These are phyloP conservation scores for Penicillium expansum DNA, from an alignment of 2,329 filamentous ascomycete species.

Conservation along the genomic window DNA sequence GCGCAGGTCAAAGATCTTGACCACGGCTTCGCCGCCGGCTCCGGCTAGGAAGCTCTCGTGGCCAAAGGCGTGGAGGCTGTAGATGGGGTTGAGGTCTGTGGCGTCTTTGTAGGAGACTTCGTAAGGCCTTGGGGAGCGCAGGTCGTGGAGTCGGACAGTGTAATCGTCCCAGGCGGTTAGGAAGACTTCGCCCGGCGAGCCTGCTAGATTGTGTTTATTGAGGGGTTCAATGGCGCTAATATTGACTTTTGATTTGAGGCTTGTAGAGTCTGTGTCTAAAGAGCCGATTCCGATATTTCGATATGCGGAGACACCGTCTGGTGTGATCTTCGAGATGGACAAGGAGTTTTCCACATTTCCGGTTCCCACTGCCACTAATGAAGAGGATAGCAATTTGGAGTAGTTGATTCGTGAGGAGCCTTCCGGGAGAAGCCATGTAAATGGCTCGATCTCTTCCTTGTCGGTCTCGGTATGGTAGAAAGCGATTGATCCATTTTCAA, in stretches of 20 bases:
- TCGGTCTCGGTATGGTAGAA: slow-evolving; percentile 46
- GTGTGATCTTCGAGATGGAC: slow-evolving; percentile 53
- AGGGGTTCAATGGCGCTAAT: slow-evolving; percentile 41
- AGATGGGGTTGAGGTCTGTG: slow-evolving; percentile 58
- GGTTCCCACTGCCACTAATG: slow-evolving; percentile 51
- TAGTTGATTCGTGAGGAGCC: slow-evolving; percentile 45
- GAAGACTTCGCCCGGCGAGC: slow-evolving; percentile 51
- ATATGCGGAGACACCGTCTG: slow-evolving; percentile 41
- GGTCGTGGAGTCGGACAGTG: slow-evolving; percentile 58
- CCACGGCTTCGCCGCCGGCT: slow-evolving; percentile 54
- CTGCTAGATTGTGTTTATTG: slow-evolving; percentile 21
- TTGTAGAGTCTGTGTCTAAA: slow-evolving; percentile 24
- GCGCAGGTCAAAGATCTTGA: slow-evolving; percentile 64
- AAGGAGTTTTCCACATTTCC: slow-evolving; percentile 44
- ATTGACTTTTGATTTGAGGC: slow-evolving; percentile 25
- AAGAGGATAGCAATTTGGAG: slow-evolving; percentile 52
- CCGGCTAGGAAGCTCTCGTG: slow-evolving; percentile 58
- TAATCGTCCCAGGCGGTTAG: slow-evolving; percentile 61
- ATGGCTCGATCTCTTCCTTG: slow-evolving; percentile 36
- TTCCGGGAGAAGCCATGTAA: slow-evolving; percentile 29
- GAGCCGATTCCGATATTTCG: slow-evolving; percentile 42
- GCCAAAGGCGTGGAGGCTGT: slow-evolving; percentile 57
- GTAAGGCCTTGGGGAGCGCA: slow-evolving; percentile 51
- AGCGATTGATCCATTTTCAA: slow-evolving; percentile 49
- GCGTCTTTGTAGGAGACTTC: slow-evolving; percentile 54